A percentile compares a stretch with the other conserved stretches of the same genome.
Conservation (phyloP, 2,329 filamentous ascomycete species). For the Diaporthe velutina region DNA sequence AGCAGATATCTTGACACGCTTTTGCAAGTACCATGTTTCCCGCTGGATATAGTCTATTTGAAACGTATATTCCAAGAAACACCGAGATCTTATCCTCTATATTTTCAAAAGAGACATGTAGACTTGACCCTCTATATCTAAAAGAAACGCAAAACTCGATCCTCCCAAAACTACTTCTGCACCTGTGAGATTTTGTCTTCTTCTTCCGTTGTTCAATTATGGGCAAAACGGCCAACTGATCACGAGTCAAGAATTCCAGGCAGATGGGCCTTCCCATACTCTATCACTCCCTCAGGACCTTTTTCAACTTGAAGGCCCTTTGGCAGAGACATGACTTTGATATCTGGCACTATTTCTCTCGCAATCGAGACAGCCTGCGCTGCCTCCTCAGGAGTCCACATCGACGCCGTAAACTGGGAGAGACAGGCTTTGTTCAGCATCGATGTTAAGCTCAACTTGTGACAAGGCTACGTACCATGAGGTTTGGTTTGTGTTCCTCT, state of each 20-base stretch:
- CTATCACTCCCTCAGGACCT: conserved; percentile 65
- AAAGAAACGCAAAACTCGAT: neutral
- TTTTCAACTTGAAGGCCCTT: conserved; percentile 63
- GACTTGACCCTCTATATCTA: too few relatives aligned
- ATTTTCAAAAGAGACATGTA: neutral
- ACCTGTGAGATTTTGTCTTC: neutral
- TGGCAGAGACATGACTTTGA: conserved; percentile 64
- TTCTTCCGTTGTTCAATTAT: neutral
- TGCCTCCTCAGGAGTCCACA: conserved; percentile 60
- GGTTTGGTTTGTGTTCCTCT: conserved; percentile 18
- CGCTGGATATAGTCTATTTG: neutral
- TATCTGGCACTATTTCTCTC: conserved; percentile 55
- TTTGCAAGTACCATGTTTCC: neutral
- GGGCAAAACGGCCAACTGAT: neutral
- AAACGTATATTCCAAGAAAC: too few relatives aligned
- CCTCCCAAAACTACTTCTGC: neutral
- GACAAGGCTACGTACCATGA: neutral
- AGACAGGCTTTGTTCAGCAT: neutral
- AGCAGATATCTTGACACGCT: neutral
- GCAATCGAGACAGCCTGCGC: conserved; percentile 58
- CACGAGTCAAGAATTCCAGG: conserved; percentile 44
- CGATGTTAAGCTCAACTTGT: neutral
- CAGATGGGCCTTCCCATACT: conserved; percentile 59
- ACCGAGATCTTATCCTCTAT: neutral
- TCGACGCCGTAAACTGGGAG: conserved; percentile 48